Conservation (phyloP, 2,329 filamentous ascomycete species). For the Fusarium buharicum region DNA sequence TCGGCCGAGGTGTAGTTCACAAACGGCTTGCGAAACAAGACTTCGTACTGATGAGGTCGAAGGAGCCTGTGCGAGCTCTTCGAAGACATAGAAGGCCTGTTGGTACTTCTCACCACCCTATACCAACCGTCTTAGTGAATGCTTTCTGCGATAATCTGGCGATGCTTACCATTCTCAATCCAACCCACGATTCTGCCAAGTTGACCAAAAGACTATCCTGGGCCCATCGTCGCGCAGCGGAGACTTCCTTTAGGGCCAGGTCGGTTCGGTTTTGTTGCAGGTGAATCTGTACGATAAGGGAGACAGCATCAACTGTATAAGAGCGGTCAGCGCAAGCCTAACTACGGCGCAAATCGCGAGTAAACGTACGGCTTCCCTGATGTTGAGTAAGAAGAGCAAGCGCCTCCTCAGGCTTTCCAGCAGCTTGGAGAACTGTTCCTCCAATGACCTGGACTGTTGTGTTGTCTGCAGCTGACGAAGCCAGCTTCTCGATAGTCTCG, state of each 20-base stretch:
- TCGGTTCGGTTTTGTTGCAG: constrained; percentile 92
- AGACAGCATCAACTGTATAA: constrained; percentile 75
- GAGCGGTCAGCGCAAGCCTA: constrained; percentile 40
- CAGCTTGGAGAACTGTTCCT: constrained; percentile 83
- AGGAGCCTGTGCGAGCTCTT: constrained; percentile 90
- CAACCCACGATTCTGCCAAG: constrained; percentile 94
- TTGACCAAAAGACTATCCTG: constrained; percentile 96
- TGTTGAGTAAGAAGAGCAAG: constrained; percentile 82
- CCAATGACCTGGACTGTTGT: constrained; percentile 81
- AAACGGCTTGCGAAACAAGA: constrained; percentile 87
- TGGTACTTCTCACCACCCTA: constrained; percentile 96
- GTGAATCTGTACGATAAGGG: constrained; percentile 91
- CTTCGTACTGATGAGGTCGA: constrained; percentile 79
- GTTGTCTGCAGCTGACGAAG: constrained; percentile 75
- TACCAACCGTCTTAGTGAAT: constrained; percentile 42
- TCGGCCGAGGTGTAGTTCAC: constrained; percentile 89
- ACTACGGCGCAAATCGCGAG: neutral
- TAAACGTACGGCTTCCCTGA: constrained; percentile 80
- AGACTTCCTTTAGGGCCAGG: constrained; percentile 88
- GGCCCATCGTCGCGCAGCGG: constrained; percentile 88
- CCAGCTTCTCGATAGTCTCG: constrained; percentile 72
- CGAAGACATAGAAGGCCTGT: constrained; percentile 96
- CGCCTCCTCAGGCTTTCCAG: constrained; percentile 86
- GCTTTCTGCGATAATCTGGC: neutral
- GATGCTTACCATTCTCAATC: constrained; percentile 76